Percentiles rank a stretch among this genome's conserved stretches.
phyloP scores from a whole-genome alignment of 345 rosid genomes.

The Hypericum androsaemum region DNA sequence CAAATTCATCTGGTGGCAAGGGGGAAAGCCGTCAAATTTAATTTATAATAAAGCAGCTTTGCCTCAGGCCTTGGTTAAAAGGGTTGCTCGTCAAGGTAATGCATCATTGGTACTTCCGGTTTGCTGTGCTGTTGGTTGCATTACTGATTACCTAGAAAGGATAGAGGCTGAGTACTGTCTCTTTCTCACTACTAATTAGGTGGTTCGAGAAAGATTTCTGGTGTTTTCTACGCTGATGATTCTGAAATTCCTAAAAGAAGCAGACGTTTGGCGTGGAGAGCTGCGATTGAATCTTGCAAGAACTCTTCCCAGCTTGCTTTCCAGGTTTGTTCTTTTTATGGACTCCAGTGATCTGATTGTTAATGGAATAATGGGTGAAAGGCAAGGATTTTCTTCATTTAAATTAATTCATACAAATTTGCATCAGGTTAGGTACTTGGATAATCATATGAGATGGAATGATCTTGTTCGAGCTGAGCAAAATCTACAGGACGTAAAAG shows the following conservation, averaged over 20 bases:
- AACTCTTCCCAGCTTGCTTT: slow-evolving; percentile 79
- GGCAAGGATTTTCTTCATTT: no score
- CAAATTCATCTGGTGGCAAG: slow-evolving; percentile 88
- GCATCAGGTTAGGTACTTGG: slow-evolving; percentile 79
- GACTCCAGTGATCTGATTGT: no score
- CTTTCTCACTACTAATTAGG: slow-evolving; percentile 47
- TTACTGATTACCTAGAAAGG: no score
- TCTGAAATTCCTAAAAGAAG: slow-evolving; percentile 68
- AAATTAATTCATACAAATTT: no score
- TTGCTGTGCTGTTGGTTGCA: no score
- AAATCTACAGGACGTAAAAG: slow-evolving; percentile 62
- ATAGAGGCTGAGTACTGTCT: background rate
- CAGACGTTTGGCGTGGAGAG: slow-evolving; percentile 69
- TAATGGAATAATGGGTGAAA: no score
- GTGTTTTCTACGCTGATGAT: slow-evolving; percentile 52
- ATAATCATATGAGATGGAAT: slow-evolving; percentile 76
- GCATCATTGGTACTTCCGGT: no score
- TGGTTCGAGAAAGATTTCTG: slow-evolving; percentile 51
- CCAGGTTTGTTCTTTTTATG: slow-evolving; percentile 88
- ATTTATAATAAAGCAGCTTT: slow-evolving; percentile 60
- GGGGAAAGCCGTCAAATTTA: slow-evolving; percentile 49
- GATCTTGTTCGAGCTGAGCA: slow-evolving; percentile 83
- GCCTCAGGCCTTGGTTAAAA: slow-evolving; percentile 39
- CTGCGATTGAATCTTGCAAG: slow-evolving; percentile 74
- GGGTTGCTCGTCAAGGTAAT: slow-evolving; percentile 73